Base-by-base conservation (phyloP, 805 yeast species). In the Candida germanica region DNA sequence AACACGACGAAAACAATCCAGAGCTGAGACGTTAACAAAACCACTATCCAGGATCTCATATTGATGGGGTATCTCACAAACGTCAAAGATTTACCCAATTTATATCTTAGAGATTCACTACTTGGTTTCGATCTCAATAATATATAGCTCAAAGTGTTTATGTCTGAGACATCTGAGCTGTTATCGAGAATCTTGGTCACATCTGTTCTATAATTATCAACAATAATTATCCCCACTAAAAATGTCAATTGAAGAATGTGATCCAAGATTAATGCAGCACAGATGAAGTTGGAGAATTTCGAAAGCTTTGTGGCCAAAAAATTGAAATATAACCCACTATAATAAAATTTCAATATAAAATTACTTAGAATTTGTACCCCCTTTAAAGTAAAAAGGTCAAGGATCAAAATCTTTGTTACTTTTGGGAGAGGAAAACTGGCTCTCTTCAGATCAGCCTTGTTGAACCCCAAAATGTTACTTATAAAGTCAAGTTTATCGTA, bases 131-230 rank as follows among this genome's bases (percentile, higher is more conserved):
- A 16, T 30, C 31, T 41, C 22, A 44, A 31, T 22, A 44, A 35
- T 13, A 34, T 25, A 15, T 29, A 27, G 22, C 43, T 36, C 15
- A 44, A 26, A 10, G 27, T 12, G 16, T 35, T 43, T 10, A 24
- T 29, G 20, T 37, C 42, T 8, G 29, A 36, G 4, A 35, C 21
- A 23, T 41, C 43, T 15, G 37, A 31, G 32, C 31, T 31, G 16
- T 28, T 26, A 32, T 31, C 46, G 22, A 75, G 51, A 9, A 79
- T 52, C 41, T 80, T 87, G 11, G 73, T 73, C 12, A 81, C 64
- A 46, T 82, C 89, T 18, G 73, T 54, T 36, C 87, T 67, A 31
- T 80, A 71, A 20, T 80, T 59, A 58, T 87, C 95, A 25, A 86
- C 73, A 12, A 82, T 69, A 20, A 85, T 59, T 1, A 84, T 76